Evolutionary conservation across 2,329 filamentous ascomycete genomes (phyloP).

Genomic region (Penicillium glabrum): DNA sequence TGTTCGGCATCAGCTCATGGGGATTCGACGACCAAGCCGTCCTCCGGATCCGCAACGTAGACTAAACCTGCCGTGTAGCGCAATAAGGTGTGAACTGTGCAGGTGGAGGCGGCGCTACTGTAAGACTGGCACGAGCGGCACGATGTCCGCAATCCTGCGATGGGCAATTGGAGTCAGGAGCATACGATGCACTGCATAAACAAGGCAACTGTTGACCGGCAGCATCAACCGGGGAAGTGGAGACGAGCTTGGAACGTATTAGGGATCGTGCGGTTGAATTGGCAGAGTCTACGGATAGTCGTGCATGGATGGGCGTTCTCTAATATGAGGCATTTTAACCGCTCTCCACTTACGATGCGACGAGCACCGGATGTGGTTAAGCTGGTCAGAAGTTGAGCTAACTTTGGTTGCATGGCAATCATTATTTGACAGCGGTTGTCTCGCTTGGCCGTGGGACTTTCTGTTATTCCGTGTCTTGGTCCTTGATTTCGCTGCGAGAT

Average conservation of each 20-base stretch:
- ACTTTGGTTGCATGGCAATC: background rate
- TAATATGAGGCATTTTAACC: constrained; percentile 20
- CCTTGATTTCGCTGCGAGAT: too few relatives aligned
- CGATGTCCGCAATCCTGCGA: background rate
- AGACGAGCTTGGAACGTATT: background rate
- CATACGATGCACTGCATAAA: background rate
- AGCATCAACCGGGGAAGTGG: constrained; percentile 8
- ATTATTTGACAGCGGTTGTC: constrained; percentile 15
- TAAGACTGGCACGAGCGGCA: background rate
- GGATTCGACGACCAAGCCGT: background rate
- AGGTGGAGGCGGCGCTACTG: constrained; percentile 2
- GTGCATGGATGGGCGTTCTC: background rate
- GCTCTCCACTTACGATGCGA: constrained; percentile 3
- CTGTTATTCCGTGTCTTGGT: too few relatives aligned
- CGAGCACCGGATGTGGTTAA: constrained; percentile 3
- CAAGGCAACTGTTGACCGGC: constrained; percentile 3
- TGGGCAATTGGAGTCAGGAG: too few relatives aligned
- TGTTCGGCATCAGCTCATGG: background rate
- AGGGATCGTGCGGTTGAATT: constrained; percentile 1
- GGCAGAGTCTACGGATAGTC: background rate
- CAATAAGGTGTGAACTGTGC: constrained; percentile 19
- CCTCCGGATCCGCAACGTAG: background rate
- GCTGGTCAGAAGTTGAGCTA: background rate
- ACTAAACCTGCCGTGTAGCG: background rate
- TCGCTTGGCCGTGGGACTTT: constrained; percentile 2